Percentiles rank a stretch among this genome's conserved stretches.
These are phyloP conservation scores for Tolypocladium pustulatum DNA, from an alignment of 2,329 filamentous ascomycete genomes.

Conservation along the genomic window DNA sequence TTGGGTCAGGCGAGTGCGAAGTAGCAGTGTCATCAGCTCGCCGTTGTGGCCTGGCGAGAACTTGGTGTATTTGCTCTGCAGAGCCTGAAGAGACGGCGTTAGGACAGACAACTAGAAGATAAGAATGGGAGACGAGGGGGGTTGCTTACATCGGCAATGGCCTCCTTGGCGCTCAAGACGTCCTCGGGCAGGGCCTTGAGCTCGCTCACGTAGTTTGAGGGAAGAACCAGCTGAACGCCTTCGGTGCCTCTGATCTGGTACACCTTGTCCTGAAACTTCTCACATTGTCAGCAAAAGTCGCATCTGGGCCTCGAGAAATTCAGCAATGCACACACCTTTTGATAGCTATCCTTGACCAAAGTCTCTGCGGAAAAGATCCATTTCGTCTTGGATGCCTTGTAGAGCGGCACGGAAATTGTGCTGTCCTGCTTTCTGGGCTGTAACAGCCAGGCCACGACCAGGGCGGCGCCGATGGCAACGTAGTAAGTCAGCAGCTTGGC, in stretches of 20 bases:
- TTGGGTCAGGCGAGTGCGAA: conserved; percentile 36
- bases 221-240: conserved; percentile 36
- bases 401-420: conserved; percentile 29
- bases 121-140: background rate
- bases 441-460: conserved; percentile 29
- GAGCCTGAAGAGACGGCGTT: conserved; percentile 22
- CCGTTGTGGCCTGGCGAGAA: conserved; percentile 35
- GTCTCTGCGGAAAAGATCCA: conserved; percentile 41
- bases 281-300: conserved; percentile 7
- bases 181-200: conserved; percentile 38
- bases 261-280: conserved; percentile 34
- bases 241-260: conserved; percentile 43
- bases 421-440: conserved; percentile 17
- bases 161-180: conserved; percentile 35
- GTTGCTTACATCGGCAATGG: conserved; percentile 32
- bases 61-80: conserved; percentile 40
- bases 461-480: conserved; percentile 22
- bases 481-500: conserved; percentile 27
- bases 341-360: conserved; percentile 37
- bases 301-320: background rate
- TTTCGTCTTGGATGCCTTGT: conserved; percentile 35
- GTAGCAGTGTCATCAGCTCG: conserved; percentile 31
- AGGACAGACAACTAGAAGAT: background rate
- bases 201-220: conserved; percentile 31
- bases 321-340: conserved; percentile 23